Percentiles rank a stretch among this genome's conserved stretches.
Conservation (phyloP, 2,329 filamentous ascomycete species). For the Cryoendolithus antarcticus region DNA sequence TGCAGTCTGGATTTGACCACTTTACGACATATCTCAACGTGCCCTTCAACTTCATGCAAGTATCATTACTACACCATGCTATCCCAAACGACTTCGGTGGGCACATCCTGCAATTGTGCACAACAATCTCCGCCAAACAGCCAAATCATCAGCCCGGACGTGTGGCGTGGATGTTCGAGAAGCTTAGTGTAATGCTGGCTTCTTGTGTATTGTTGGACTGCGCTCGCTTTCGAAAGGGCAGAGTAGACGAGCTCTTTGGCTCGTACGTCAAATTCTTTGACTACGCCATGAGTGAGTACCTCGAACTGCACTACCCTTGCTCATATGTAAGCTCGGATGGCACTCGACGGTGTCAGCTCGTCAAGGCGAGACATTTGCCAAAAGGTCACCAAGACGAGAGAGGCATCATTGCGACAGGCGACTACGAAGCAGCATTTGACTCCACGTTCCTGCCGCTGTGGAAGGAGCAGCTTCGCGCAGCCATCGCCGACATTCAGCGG, state of each 20-base stretch:
- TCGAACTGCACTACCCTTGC: slow-evolving; percentile 36
- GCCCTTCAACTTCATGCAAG: slow-evolving; percentile 41
- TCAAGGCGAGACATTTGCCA: slow-evolving; percentile 20
- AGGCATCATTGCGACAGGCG: slow-evolving; percentile 33
- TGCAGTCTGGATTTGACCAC: slow-evolving; percentile 40
- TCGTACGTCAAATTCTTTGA: slow-evolving; percentile 33
- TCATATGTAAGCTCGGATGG: slow-evolving; percentile 25
- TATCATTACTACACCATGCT: slow-evolving; percentile 32
- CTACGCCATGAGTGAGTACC: slow-evolving; percentile 33
- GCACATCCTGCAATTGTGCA: slow-evolving; percentile 38
- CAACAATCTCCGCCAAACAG: slow-evolving; percentile 26
- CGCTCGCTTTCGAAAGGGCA: slow-evolving; percentile 27
- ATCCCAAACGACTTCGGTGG: slow-evolving; percentile 36
- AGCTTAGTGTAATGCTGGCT: slow-evolving; percentile 36
- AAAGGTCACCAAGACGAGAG: slow-evolving; percentile 31
- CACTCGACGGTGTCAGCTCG: slow-evolving; percentile 19
- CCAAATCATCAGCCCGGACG: slow-evolving; percentile 18
- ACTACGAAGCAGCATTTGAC: slow-evolving; percentile 28
- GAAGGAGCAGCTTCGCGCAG: slow-evolving; percentile 19
- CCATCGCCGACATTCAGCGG: slow-evolving; percentile 17
- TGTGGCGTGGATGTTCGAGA: slow-evolving; percentile 29
- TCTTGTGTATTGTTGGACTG: slow-evolving; percentile 40
- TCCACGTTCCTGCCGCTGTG: slow-evolving; percentile 17
- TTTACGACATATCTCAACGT: slow-evolving; percentile 32
- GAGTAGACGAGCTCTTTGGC: slow-evolving; percentile 26